Conservation (phyloP, 2,329 filamentous ascomycete species). For the Fusarium paranaense region DNA sequence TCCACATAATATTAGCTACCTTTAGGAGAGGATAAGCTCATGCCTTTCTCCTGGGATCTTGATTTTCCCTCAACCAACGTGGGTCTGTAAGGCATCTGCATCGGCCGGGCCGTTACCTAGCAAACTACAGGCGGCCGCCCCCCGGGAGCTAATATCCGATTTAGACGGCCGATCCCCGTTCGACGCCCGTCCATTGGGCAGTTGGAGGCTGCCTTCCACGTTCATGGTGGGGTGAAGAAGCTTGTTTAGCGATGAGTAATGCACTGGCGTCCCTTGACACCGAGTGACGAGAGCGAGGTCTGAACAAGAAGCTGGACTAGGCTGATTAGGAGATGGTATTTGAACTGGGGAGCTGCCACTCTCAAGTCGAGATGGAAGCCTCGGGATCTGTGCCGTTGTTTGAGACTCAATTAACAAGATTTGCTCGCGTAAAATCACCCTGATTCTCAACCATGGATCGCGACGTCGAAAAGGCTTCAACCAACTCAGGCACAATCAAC, state of each 20-base stretch:
- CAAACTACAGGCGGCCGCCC: not conserved
- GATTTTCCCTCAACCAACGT: not conserved
- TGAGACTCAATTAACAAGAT: not conserved
- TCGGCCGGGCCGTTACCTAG: not conserved
- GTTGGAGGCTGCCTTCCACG: not conserved
- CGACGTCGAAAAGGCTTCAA: slow-evolving; percentile 43
- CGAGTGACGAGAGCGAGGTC: not conserved
- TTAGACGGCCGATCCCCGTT: not conserved
- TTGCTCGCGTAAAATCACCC: not conserved
- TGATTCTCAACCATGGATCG: slow-evolving; percentile 32
- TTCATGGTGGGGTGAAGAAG: not conserved
- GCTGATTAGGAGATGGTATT: not conserved
- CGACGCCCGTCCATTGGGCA: not conserved
- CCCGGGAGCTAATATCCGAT: slow-evolving; percentile 7
- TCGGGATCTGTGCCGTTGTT: not conserved
- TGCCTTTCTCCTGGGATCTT: not conserved
- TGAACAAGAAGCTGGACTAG: not conserved
- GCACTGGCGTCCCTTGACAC: not conserved
- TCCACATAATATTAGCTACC: not conserved
- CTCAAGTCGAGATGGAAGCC: not conserved
- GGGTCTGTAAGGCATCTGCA: not conserved
- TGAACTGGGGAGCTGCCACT: slow-evolving; percentile 9
- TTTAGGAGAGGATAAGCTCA: not conserved
- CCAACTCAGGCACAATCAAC: slow-evolving; percentile 11
- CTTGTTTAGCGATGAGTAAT: slow-evolving; percentile 11